Conservation (phyloP, 176 grass and related monocot species). For the Olyra latifolia region DNA sequence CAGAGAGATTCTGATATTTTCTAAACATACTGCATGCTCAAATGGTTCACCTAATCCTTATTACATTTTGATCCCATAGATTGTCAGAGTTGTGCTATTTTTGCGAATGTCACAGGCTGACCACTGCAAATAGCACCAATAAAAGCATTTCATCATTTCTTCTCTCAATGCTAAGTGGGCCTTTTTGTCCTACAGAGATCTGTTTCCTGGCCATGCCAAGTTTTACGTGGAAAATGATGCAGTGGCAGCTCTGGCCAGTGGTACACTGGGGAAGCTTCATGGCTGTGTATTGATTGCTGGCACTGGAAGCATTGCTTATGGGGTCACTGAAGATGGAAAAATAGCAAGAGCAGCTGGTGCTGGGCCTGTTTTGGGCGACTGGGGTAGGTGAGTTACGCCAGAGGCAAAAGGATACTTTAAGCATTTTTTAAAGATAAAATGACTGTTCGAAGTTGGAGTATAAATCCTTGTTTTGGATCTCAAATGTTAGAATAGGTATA, state of each 20-base stretch:
- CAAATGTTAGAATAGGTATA: background rate
- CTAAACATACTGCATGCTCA: background rate
- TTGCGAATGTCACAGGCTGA: background rate
- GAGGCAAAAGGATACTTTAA: background rate
- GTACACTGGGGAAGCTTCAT: constrained; percentile 93
- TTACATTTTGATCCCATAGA: background rate
- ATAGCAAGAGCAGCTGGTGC: constrained; percentile 93
- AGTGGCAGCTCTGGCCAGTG: constrained; percentile 87
- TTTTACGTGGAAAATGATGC: constrained; percentile 98
- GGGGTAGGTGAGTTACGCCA: constrained; percentile 72
- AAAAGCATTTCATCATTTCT: background rate
- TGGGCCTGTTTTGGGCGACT: constrained; percentile 92
- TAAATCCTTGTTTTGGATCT: constrained; percentile 9
- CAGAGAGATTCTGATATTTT: background rate
- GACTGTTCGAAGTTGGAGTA: constrained; percentile 11
- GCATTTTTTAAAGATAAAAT: background rate
- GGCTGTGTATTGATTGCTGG: constrained; percentile 96
- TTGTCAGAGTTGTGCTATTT: background rate
- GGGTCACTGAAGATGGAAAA: constrained; percentile 88
- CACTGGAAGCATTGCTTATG: constrained; percentile 95
- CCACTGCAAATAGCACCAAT: background rate
- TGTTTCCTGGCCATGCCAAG: constrained; percentile 68
- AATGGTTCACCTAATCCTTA: background rate
- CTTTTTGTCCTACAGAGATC: constrained; percentile 47
- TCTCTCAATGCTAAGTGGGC: constrained; percentile 16